Base-by-base conservation (phyloP, 805 yeast genomes). In the Schwanniomyces polymorphus region DNA sequence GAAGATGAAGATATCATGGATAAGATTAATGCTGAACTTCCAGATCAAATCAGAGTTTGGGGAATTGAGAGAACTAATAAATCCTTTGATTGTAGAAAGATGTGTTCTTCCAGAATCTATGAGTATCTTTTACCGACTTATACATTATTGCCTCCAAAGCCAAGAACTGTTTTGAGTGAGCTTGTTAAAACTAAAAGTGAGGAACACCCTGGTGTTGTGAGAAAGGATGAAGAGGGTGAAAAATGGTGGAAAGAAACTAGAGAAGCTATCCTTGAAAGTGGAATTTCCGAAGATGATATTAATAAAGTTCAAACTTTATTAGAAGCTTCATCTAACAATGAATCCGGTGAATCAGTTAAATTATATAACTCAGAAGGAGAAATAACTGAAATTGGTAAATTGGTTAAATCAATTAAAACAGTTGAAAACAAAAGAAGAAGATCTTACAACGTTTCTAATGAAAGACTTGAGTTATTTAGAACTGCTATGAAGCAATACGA, bases 31-130 rank as follows among this genome's bases (percentile, higher is more conserved):
- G 67, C 74, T 2, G 64, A 74, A 27, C 74, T 94, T 45, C 99
- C 99, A 1, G 91, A 80, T 7, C 91, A 88, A 51, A 89, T 94
- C 54, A 78, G 97, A 53, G 78, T 94, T 10, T 94, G 98, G 98
- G 97, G 97, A 17, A 83, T 85, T 51, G 88, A 85, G 63, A 79
- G 98, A 58, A 86, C 88, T 9, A 91, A 91, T 65, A 88, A 90
- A 59, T 81, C 91, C 0, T 94, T 94, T 66, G 98, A 94, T 65
- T 91, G 97, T 68, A 79, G 98, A 55, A 91, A 89, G 64, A 81
- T 91, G 86, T 94, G 99, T 72, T 85, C 94, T 2, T 90, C 97
- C n/a, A 82, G 99, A 64, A 78, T 95, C 51, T 94, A 94, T 65
- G 99, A 94, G 71, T 94, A 94, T 63, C 69, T 94, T 58, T 77